Evolutionary conservation across 2,329 filamentous ascomycete species (phyloP), one percentile per base, ranked within the genome.

Genomic region (Hypoxylon sp.): DNA sequence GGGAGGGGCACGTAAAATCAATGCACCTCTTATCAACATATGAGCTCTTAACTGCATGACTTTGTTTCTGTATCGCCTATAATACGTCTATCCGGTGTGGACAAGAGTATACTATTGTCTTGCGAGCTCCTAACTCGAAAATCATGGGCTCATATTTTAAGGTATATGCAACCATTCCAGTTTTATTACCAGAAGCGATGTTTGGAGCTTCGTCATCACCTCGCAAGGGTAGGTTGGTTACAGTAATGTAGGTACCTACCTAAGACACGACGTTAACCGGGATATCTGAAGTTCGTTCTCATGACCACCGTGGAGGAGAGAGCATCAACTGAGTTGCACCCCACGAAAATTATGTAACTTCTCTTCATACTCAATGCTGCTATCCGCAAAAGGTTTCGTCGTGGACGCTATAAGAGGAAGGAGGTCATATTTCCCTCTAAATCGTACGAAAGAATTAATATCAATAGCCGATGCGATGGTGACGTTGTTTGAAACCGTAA

Each of bases 401-500:
- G 28, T 10, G 17, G 23, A 25, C 9, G 21, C 43, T 69, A 11
- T 41, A 66, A 67, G 19, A 60, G 62, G 59, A 68, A 65, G 58
- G 59, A 63, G 43, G 23, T 38, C 45, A 11, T 51, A 30, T 43
- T 50, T 50, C 51, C 25, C 28, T 55, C 7, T n/a, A 28, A 59
- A 53, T 51, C 34, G 30, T 21, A 50, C 32, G 36, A 30, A 67
- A 41, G 43, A 43, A 63, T 19, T 25, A 9, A 43, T 13, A 46
- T n/a, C 23, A 41, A 50, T 41, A 66, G 52, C 51, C 58, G 64
- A 36, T 45, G 50, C 51, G 48, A 70, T 50, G 61, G 41, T 52
- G 61, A 52, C 60, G 41, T 25, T 53, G 58, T 69, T 63, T 55
- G 68, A 68, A 70, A 70, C 68, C 25, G 61, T 41, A 45, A 41